Evolutionary conservation across 495 filamentous ascomycete genomes (phyloP).

Genomic region (Penicillium paradoxum): DNA sequence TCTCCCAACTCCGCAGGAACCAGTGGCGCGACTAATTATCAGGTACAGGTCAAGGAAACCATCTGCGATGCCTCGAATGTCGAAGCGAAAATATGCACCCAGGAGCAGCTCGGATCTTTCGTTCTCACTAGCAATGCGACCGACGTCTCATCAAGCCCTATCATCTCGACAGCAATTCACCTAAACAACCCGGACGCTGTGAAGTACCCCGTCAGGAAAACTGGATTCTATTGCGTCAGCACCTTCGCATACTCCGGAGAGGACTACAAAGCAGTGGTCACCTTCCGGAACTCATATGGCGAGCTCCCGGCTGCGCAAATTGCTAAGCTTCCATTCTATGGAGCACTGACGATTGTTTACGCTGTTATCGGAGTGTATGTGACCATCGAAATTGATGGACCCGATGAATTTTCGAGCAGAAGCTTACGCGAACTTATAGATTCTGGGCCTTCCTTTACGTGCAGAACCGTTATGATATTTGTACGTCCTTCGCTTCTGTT

Average conservation of each 20-base stretch:
- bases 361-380: constrained; percentile 72
- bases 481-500: constrained; percentile 39
- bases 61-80: constrained; percentile 72
- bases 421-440: constrained; percentile 30
- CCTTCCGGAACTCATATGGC: constrained; percentile 93
- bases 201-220: constrained; percentile 77
- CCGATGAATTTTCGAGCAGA: neutral
- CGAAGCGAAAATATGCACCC: constrained; percentile 61
- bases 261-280: constrained; percentile 73
- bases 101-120: constrained; percentile 75
- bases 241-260: constrained; percentile 58
- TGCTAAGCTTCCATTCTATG: constrained; percentile 96
- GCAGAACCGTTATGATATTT: constrained; percentile 88
- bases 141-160: constrained; percentile 58
- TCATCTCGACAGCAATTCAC: constrained; percentile 75
- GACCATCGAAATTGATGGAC: neutral
- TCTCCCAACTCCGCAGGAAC: neutral
- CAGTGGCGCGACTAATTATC: constrained; percentile 11
- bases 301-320: constrained; percentile 95
- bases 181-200: constrained; percentile 69
- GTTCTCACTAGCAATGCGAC: constrained; percentile 72
- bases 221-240: constrained; percentile 94
- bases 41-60: constrained; percentile 53
- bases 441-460: constrained; percentile 97
- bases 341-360: constrained; percentile 89